Evolutionary conservation across 177 flowering plant genomes (phyloP), one percentile per base, ranked within the genome.

Genomic region (Vitis hybrid): DNA sequence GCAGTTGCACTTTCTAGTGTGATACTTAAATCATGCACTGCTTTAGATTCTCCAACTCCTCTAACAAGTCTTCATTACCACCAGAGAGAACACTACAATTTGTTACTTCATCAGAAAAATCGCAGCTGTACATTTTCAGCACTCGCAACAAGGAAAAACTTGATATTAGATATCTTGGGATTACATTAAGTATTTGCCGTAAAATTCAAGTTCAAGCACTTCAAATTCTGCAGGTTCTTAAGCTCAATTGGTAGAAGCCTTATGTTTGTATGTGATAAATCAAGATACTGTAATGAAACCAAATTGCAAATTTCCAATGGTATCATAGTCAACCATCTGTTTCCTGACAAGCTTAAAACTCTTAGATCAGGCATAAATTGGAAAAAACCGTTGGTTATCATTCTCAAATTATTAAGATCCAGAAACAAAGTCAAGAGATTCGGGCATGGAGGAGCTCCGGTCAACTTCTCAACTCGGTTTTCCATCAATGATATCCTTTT

Each of bases 201-300:
- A 26, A 26, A 26, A 26, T 26, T 26, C 29, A 74, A 65, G 69
- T 62, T 75, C 55, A 75, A 60, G 16, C 19, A 70, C 33, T 60
- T 70, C 19, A 75, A 10, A 11, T 57, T 65, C 5, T 1, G 26
- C 66, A 74, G 65, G 7, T 13, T 14, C 11, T 50, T 52, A 11
- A 64, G 10, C 31, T 64, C 64, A 14, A 51, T 19, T 14, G 81
- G 78, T 39, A 78, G 11, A 3, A 10, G 16, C 3, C 9, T 15
- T 55, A 78, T 68, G 2, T 59, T 15, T n/a, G 78, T 78, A 0
- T 15, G 8, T 9, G 78, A 74, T 11, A 78, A 56, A 51, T 66
- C 52, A 2, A 75, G 76, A 57, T 60, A 60, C 14, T 63, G 72
- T 31, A 78, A 19, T 2, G 60, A 63, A 1, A 55, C 62, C 22